Evolutionary conservation across 2,329 filamentous ascomycete species (phyloP), one percentile per base, ranked within the genome.

Genomic region (Fusarium virguliforme): DNA sequence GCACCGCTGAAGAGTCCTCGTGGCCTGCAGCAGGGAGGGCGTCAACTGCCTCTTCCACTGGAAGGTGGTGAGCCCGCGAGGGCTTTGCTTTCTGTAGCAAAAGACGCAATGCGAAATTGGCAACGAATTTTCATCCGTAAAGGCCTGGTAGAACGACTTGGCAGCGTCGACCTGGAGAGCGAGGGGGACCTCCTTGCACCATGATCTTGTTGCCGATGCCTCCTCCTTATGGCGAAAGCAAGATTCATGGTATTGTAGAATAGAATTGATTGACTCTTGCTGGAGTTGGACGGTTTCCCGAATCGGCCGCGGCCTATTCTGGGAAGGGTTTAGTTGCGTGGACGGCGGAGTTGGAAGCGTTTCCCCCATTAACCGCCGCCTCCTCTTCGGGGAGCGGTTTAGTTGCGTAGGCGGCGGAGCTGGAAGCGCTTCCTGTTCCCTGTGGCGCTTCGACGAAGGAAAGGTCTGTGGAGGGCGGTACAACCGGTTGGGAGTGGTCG

Each of bases 171-270:
- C 62, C 28, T 65, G 57, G 22, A 61, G 54, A 30, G 53, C 30
- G 32, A 56, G 51, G 12, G 64, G 40, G 53, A 62, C 54, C 15
- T 62, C 64, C 28, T 66, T 66, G 53, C 64, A 62, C 64, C 54
- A 66, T 13, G 59, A 66, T 62, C 59, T 66, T 56, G 28, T 32
- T 57, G 40, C 15, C 10, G 59, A 66, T 50, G 32, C 59, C n/a
- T 43, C 30, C 38, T 55, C 24, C 41, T 60, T 66, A 13, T 24
- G 54, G 32, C 40, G 64, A 57, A 62, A 66, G 46, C 51, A 41
- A 9, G 59, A 55, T 12, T 60, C 57, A 12, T 28, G 57, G 59
- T 60, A 38, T 55, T 51, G 53, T 22, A 66, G 57, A 56, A 66
- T 53, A 13, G 51, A 8, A 8, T 32, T 41, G 46, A 66, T 40